These are phyloP conservation scores for Fusarium coffeatum DNA, from an alignment of 2,329 filamentous ascomycete genomes.

Conservation along the genomic window DNA sequence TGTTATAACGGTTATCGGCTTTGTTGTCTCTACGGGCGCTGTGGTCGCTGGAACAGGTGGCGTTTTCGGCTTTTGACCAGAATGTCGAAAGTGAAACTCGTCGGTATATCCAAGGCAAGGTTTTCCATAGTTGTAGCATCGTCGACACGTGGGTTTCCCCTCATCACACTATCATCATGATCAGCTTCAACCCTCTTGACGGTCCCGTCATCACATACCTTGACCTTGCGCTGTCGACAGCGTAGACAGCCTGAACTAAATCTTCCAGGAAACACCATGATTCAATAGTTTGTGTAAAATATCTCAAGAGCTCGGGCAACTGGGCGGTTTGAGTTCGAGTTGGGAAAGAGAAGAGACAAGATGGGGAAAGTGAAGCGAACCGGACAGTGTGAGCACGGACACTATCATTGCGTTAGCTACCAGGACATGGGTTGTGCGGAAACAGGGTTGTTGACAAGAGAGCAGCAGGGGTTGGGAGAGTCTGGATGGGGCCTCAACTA, in stretches of 20 bases:
- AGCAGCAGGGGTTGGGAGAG: background rate
- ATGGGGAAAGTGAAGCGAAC: background rate
- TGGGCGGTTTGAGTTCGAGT: conserved; percentile 2
- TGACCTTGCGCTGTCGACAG: conserved; percentile 49
- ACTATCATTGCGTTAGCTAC: background rate
- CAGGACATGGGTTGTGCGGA: background rate
- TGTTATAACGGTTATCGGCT: background rate
- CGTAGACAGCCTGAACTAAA: conserved; percentile 49
- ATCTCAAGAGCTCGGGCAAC: background rate
- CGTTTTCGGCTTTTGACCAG: conserved; percentile 8
- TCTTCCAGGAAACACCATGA: conserved; percentile 48
- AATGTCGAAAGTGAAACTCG: conserved; percentile 51
- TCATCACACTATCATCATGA: conserved; percentile 47
- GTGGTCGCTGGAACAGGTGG: background rate
- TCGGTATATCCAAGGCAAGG: conserved; percentile 52
- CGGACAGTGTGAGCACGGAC: conserved; percentile 1
- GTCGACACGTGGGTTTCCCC: conserved; percentile 48
- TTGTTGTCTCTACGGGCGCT: background rate
- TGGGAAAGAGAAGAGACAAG: conserved; percentile 12
- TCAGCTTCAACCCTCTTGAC: background rate
- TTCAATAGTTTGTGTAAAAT: conserved; percentile 1
- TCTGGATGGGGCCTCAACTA: background rate
- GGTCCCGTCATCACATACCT: conserved; percentile 35
- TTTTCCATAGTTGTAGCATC: conserved; percentile 50
- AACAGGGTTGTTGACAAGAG: background rate